Base-by-base conservation (phyloP, 257 asterid species). In the Solanum infundibuliforme region DNA sequence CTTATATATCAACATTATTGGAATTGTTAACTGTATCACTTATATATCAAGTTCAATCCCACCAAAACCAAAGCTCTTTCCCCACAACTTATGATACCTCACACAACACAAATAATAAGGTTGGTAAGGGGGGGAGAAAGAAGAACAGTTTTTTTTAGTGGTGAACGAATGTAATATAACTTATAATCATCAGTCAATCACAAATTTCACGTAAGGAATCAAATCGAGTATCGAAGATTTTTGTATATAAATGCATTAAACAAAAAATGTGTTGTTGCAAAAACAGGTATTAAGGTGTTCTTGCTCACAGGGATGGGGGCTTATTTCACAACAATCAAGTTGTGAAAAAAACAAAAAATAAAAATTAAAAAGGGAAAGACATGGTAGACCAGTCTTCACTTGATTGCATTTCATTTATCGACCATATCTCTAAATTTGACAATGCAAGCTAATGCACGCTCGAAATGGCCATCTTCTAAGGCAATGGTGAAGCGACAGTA, bases 401-500 rank as follows among this genome's bases (percentile, higher is more conserved):
- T 29, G 41, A 82, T 32, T 31, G 20, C n/a, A 60, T 86, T 74
- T 81, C 72, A 87, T 20, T 90, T 92, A 87, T 88, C 88, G 12
- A 88, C 90, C 73, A 92, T 86, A 89, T 91, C 90, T 87, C 95
- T 93, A 91, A 97, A 97, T 83, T 91, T 91, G 55, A 91, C 82
- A 73, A 97, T 96, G 96, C 99, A 93, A 41, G 92, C 94, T 75
- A 97, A 86, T 10, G 98, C 98, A n/a, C 93, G 93, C 85, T 94
- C 93, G 90, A 96, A 96, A 86, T 93, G 96, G 41, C 86, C 38
- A 10, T 96, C 98, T 90, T 92, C 98, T 90, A 97, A 87, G 73
- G 98, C 99, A 34, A 94, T 88, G 86, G 96, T 94, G 92, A 97
- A 96, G 87, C 99, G 96, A 90, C 98, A 96, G 87, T 93, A 94